phyloP scores from a whole-genome alignment of 305 asterid genomes.

The Solanum hybrid region DNA sequence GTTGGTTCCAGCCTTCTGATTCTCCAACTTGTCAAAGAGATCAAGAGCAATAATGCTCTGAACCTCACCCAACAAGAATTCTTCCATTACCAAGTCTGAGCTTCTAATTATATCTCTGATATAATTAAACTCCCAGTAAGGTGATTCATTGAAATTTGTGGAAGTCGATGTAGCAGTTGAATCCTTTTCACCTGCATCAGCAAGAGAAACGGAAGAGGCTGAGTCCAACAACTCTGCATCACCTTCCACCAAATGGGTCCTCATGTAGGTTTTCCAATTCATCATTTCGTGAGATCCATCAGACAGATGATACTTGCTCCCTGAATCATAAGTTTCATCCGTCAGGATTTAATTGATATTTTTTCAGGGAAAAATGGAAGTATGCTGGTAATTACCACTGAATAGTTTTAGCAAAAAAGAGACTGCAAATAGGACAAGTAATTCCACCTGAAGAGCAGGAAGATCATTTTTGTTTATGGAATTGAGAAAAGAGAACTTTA shows the following conservation, averaged over 20 bases:
- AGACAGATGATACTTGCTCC: slow-evolving; percentile 25
- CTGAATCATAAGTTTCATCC: slow-evolving; percentile 26
- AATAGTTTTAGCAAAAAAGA: background rate
- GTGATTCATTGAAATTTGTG: slow-evolving; percentile 27
- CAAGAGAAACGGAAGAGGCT: slow-evolving; percentile 56
- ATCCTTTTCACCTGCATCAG: slow-evolving; percentile 30
- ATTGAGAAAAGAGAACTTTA: background rate
- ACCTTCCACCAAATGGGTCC: slow-evolving; percentile 25
- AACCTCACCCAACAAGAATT: slow-evolving; percentile 50
- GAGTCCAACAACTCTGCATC: slow-evolving; percentile 70
- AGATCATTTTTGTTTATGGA: background rate
- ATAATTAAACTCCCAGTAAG: slow-evolving; percentile 57
- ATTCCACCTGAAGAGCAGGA: background rate
- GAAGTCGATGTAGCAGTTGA: slow-evolving; percentile 22
- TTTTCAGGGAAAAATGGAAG: background rate
- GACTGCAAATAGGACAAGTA: background rate
- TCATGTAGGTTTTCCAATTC: slow-evolving; percentile 38
- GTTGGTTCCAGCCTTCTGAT: slow-evolving; percentile 25
- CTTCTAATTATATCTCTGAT: slow-evolving; percentile 36
- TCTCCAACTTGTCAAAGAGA: slow-evolving; percentile 54
- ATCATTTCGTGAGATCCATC: slow-evolving; percentile 35
- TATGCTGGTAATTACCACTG: background rate
- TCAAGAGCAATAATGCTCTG: slow-evolving; percentile 42
- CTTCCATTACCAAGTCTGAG: slow-evolving; percentile 40
- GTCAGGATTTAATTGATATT: background rate